phyloP scores from a whole-genome alignment of 164 flowering plant species.

The Cinnamomum micranthum region DNA sequence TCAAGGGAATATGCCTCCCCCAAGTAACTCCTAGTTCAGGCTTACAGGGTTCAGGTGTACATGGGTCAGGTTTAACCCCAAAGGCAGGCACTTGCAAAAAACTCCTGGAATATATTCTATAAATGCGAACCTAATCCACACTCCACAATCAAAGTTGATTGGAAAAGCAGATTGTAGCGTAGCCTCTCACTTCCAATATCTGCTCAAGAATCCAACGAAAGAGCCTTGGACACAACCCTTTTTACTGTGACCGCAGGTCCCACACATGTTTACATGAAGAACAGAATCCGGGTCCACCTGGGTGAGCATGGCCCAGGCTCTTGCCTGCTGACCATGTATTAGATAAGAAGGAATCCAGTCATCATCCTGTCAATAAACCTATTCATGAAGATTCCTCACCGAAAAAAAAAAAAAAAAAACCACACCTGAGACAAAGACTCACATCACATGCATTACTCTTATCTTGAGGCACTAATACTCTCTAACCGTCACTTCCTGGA shows the following conservation, averaged over 20 bases:
- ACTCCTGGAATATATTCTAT: conserved; percentile 20
- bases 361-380: background rate
- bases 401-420: no score
- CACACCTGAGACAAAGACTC: background rate
- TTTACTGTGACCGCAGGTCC: background rate
- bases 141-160: no score
- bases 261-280: background rate
- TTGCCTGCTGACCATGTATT: background rate
- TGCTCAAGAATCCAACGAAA: no score
- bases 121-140: conserved; percentile 1
- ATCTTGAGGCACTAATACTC: background rate
- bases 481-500: background rate
- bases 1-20: conserved; percentile 1
- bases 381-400: background rate
- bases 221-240: no score
- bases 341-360: background rate
- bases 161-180: no score
- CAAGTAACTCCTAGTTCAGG: background rate
- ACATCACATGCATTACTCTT: background rate
- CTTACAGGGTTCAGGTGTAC: background rate
- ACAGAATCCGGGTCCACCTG: background rate
- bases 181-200: no score
- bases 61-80: background rate
- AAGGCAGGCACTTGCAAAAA: background rate
- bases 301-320: background rate